Conservation (phyloP, 148 eudicot genomes). For the Oxyria digyna region DNA sequence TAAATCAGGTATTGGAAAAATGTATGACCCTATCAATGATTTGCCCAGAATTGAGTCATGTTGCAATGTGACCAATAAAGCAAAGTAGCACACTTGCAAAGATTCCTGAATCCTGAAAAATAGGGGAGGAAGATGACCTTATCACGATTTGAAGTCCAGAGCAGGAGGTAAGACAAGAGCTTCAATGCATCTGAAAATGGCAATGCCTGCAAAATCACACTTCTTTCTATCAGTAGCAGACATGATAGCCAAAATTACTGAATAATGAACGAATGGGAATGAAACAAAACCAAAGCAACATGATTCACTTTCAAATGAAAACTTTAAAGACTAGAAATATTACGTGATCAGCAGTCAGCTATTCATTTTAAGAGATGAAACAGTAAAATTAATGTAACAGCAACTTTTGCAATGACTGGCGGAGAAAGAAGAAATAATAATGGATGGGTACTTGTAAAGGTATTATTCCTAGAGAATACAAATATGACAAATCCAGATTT, state of each 20-base stretch:
- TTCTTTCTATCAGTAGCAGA: neutral
- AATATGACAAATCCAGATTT: neutral
- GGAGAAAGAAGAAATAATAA: neutral
- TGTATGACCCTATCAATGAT: neutral
- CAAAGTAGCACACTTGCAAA: too few species aligned
- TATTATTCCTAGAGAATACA: neutral
- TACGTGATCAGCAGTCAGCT: neutral
- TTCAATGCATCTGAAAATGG: constrained; percentile 93
- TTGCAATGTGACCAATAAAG: neutral
- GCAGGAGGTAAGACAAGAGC: constrained; percentile 68
- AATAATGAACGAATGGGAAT: neutral
- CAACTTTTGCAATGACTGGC: neutral
- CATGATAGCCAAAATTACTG: neutral
- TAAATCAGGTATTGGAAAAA: neutral
- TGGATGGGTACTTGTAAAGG: neutral
- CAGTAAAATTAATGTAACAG: neutral
- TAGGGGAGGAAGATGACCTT: constrained; percentile 38
- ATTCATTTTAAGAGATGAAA: neutral
- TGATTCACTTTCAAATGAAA: neutral
- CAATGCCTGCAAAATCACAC: constrained; percentile 48
- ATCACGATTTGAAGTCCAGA: constrained; percentile 57
- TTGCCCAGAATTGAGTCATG: neutral
- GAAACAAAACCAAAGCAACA: neutral
- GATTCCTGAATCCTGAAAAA: constrained; percentile 21
- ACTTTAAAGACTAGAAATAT: neutral